Conservation (phyloP, 148 eudicot species). For the Oxyria digyna region DNA sequence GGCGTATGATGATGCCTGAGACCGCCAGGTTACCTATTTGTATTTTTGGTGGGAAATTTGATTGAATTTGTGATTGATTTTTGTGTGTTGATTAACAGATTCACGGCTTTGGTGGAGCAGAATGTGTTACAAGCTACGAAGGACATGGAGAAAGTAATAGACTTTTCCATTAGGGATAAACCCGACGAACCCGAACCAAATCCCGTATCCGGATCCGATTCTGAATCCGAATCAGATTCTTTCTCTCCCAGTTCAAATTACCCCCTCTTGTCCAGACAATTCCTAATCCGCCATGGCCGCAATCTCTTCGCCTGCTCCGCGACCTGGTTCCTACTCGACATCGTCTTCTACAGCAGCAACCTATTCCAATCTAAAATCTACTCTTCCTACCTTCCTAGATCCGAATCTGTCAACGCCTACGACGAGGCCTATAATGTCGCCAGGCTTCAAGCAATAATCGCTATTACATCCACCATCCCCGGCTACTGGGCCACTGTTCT, state of each 20-base stretch:
- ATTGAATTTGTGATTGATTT: background rate
- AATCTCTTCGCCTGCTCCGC: conserved; percentile 35
- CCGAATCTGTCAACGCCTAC: conserved; percentile 13
- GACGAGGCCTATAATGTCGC: conserved; percentile 27
- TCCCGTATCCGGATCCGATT: background rate
- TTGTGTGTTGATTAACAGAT: conserved; percentile 14
- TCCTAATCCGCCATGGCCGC: conserved; percentile 39
- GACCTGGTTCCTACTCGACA: conserved; percentile 40
- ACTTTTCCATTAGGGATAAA: conserved; percentile 19
- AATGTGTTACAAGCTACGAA: conserved; percentile 42
- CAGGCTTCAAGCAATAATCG: conserved; percentile 33
- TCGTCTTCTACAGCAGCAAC: conserved; percentile 50
- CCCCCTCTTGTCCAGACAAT: conserved; percentile 29
- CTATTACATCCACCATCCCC: conserved; percentile 43
- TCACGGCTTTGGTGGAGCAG: conserved; percentile 49
- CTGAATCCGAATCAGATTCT: background rate
- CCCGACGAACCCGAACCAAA: conserved; percentile 14
- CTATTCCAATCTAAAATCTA: conserved; percentile 36
- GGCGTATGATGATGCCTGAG: conserved; percentile 74
- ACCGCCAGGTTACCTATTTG: conserved; percentile 35
- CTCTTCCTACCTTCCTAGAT: conserved; percentile 2
- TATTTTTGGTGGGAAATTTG: background rate
- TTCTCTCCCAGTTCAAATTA: conserved; percentile 7
- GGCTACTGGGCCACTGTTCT: conserved; percentile 45
- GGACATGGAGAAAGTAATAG: conserved; percentile 45